A percentile compares a stretch with the other conserved stretches of the same genome.
Conservation (phyloP, 768 basidiomycete genomes). For the Butyriboletus loyo region DNA sequence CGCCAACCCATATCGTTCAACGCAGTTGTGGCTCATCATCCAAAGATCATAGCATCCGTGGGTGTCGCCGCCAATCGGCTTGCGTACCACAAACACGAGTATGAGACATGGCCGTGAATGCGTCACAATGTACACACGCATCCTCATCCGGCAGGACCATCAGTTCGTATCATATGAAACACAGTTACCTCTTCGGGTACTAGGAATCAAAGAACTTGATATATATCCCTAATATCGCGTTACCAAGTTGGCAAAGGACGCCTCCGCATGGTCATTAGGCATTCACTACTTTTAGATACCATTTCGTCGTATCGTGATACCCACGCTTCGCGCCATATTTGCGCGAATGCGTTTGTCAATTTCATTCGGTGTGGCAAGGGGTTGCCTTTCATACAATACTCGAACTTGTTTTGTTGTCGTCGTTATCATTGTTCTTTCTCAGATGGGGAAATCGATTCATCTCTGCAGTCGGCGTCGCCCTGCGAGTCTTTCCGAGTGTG, state of each 20-base stretch:
- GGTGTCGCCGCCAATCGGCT: neutral
- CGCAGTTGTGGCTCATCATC: neutral
- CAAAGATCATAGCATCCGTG: conserved; percentile 2
- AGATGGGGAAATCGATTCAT: neutral
- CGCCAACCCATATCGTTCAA: neutral
- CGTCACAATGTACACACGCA: conserved; percentile 29
- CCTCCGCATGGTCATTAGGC: neutral
- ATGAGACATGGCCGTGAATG: conserved; percentile 15
- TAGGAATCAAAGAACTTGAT: conserved; percentile 6
- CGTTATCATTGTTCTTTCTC: neutral
- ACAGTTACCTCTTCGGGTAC: neutral
- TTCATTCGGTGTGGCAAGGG: conserved; percentile 17
- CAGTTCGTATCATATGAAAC: neutral
- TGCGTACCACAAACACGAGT: neutral
- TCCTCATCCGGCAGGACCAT: conserved; percentile 18
- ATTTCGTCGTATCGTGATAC: conserved; percentile 12
- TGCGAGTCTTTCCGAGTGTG: neutral
- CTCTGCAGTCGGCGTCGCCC: neutral
- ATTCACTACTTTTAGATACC: conserved; percentile 10
- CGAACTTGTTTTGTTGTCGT: neutral
- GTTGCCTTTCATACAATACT: conserved; percentile 9
- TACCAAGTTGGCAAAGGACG: conserved; percentile 8
- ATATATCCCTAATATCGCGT: conserved; percentile 24
- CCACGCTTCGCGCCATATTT: conserved; percentile 8
- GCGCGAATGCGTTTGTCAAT: neutral